Base-by-base conservation (phyloP, 768 basidiomycete species). In the Panellus pusillus region DNA sequence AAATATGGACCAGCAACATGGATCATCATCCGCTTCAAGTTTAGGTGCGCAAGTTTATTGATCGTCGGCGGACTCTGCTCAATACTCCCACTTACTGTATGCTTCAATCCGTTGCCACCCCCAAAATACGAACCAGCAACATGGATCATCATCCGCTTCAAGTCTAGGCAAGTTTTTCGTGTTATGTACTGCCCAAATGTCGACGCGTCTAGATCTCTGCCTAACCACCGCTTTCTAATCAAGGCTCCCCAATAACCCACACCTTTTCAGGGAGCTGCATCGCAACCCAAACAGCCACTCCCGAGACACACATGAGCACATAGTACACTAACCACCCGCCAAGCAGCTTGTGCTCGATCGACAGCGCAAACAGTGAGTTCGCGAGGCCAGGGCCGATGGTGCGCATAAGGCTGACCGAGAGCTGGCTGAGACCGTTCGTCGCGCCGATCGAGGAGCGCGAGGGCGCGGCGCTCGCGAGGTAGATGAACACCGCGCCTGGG, bases 281-380 rank as follows among this genome's bases (percentile, higher is more conserved):
- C 11, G 40, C 40, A 41, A 41, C 20, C 44, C 35, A 54, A 42
- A 35, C 32, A 19, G 46, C 45, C 20, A 39, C 28, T 2, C 27
- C 36, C 12, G 46, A n/a, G 9, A 48, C 40, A 31, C 45, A 31
- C 65, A 74, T 35, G 17, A 60, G n/a, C 32, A 35, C 32, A 35
- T 35, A 35, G 45, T 80, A 77, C 8, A 76, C 78, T 19, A 80
- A 55, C 40, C 68, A 59, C 6, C 78, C 79, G 4, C 71, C 72
- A 56, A 78, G 58, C 47, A 74, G 67, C 43, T 73, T 58, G 39
- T 58, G 61, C 24, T 73, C 63, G 47, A 75, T 70, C 0, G 80
- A 79, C 17, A 81, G 60, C 20, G 80, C 79, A 65, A 81, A 82
- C 52, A 79, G 70, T 35, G 80, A 80, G 39, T 74, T 74, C 0